Percentiles rank a stretch among this genome's conserved stretches.
These are phyloP conservation scores for Tricholoma furcatifolium DNA, from an alignment of 768 basidiomycete genomes.

Conservation along the genomic window DNA sequence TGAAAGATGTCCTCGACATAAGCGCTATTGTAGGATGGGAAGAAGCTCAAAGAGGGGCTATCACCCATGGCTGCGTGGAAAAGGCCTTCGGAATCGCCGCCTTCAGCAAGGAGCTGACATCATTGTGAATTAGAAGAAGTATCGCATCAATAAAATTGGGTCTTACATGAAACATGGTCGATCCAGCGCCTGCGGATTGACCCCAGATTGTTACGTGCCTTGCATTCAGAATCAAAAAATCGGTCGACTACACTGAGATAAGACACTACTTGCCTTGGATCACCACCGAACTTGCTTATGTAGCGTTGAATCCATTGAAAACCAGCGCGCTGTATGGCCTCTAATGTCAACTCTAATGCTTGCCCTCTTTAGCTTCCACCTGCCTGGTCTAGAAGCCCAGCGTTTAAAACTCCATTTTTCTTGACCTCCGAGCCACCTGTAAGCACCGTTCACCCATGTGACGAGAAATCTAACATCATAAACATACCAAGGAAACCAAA, in stretches of 20 bases:
- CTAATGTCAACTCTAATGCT: neutral
- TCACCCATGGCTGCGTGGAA: slow-evolving; percentile 44
- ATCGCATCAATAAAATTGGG: neutral
- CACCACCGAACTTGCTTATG: slow-evolving; percentile 35
- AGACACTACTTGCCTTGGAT: slow-evolving; percentile 24
- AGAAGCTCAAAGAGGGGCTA: slow-evolving; percentile 39
- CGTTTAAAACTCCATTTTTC: slow-evolving; percentile 33
- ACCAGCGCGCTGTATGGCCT: slow-evolving; percentile 26
- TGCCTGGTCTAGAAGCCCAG: slow-evolving; percentile 41
- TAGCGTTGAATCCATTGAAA: slow-evolving; percentile 39
- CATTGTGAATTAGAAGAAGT: neutral
- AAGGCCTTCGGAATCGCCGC: slow-evolving; percentile 34
- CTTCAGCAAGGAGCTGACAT: slow-evolving; percentile 35
- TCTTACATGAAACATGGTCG: slow-evolving; percentile 39
- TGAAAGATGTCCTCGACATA: slow-evolving; percentile 35
- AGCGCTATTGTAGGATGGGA: slow-evolving; percentile 29
- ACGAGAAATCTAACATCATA: neutral
- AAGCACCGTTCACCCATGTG: neutral
- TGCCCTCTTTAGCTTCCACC: neutral
- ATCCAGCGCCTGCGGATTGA: slow-evolving; percentile 40
- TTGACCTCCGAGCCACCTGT: slow-evolving; percentile 33
- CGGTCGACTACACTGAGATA: neutral
- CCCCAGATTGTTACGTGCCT: slow-evolving; percentile 44
- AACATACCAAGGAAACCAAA: slow-evolving; percentile 39
- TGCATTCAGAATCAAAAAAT: neutral